A percentile compares a stretch with the other conserved stretches of the same genome.
Conservation (phyloP, 2,329 filamentous ascomycete species). For the Biscogniauxia marginata region DNA sequence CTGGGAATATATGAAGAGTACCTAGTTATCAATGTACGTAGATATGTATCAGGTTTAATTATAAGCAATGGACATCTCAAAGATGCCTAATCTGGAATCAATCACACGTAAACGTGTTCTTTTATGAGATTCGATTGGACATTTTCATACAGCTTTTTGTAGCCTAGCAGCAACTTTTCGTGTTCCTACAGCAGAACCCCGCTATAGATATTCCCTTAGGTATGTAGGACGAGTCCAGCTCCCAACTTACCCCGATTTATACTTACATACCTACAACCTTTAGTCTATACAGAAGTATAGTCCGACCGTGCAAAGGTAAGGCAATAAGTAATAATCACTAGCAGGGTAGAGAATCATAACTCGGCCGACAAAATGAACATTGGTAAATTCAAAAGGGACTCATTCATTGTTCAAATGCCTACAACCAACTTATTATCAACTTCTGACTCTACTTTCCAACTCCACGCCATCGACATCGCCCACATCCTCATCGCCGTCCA, state of each 20-base stretch:
- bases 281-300: no score
- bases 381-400: no score
- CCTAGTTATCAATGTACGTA: no score
- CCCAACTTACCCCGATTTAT: no score
- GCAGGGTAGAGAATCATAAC: no score
- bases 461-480: conserved; percentile 41
- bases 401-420: background rate
- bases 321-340: no score
- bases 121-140: background rate
- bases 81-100: background rate
- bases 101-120: background rate
- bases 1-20: no score
- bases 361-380: no score
- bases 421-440: background rate
- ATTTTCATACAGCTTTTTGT: background rate
- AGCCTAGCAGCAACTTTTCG: background rate
- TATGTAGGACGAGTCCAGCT: no score
- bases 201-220: background rate
- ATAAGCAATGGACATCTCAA: background rate
- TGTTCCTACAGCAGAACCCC: conserved; percentile 12
- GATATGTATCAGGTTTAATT: background rate
- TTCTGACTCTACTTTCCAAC: conserved; percentile 27
- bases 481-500: conserved; percentile 51
- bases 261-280: background rate
- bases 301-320: no score